Percentiles rank a stretch among this genome's conserved stretches.
Conservation (phyloP, 2,329 filamentous ascomycete species). For the Nemania diffusa region DNA sequence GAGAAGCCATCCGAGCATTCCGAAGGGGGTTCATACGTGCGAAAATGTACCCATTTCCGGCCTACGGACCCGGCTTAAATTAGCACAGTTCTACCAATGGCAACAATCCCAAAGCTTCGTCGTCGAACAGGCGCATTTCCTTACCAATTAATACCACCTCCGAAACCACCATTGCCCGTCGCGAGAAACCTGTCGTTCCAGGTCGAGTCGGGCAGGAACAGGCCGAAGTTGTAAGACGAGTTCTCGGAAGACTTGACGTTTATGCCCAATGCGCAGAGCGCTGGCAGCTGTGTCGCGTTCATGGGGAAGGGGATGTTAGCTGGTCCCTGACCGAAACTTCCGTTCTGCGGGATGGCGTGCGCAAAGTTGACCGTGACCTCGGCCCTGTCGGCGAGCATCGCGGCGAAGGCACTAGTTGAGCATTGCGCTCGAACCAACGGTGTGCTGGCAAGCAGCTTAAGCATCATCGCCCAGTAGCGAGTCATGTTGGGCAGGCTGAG, state of each 20-base stretch:
- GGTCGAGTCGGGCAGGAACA: conserved; percentile 47
- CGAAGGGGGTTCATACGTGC: conserved; percentile 34
- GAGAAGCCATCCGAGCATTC: background rate
- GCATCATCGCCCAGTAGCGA: conserved; percentile 11
- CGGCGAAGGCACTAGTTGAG: conserved; percentile 39
- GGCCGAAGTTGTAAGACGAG: conserved; percentile 48
- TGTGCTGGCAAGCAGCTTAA: conserved; percentile 32
- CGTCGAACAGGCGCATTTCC: background rate
- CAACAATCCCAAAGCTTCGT: background rate
- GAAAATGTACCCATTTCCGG: conserved; percentile 55
- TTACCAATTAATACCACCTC: conserved; percentile 50
- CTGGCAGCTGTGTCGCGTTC: conserved; percentile 44
- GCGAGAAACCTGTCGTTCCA: conserved; percentile 47
- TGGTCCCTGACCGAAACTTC: conserved; percentile 42
- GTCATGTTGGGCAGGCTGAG: conserved; percentile 28
- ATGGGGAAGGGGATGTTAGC: conserved; percentile 39
- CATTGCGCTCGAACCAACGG: conserved; percentile 38
- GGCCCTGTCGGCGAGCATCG: conserved; percentile 37
- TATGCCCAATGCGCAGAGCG: conserved; percentile 47
- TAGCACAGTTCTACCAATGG: background rate
- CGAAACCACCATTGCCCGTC: conserved; percentile 46
- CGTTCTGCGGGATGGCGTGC: conserved; percentile 41
- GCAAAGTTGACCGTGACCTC: conserved; percentile 43
- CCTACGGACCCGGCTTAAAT: conserved; percentile 32
- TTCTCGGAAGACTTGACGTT: conserved; percentile 47